A percentile compares a stretch with the other conserved stretches of the same genome.
phyloP scores from a whole-genome alignment of 305 asterid species.

The Fraxinus floribunda region DNA sequence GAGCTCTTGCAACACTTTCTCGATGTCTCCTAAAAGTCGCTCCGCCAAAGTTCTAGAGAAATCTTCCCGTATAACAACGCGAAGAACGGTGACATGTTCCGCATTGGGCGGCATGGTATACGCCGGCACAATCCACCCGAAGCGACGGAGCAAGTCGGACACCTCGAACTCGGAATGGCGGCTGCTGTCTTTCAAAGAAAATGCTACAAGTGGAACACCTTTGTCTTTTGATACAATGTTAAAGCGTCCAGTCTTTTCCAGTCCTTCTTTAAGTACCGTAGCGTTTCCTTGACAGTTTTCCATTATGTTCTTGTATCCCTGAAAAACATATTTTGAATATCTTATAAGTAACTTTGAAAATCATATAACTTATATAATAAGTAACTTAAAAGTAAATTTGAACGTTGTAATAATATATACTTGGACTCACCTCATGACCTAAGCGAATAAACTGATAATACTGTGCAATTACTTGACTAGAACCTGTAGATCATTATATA shows the following conservation, averaged over 20 bases:
- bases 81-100: slow-evolving; percentile 42
- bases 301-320: slow-evolving; percentile 52
- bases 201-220: slow-evolving; percentile 56
- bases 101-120: slow-evolving; percentile 53
- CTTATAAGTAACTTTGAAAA: background rate
- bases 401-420: background rate
- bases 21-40: slow-evolving; percentile 42
- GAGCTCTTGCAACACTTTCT: slow-evolving; percentile 43
- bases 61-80: slow-evolving; percentile 53
- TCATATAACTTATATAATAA: background rate
- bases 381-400: background rate
- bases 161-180: slow-evolving; percentile 50
- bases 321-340: background rate
- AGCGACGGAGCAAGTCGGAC: slow-evolving; percentile 46
- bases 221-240: slow-evolving; percentile 49
- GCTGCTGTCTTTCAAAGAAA: slow-evolving; percentile 45
- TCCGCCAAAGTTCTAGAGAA: slow-evolving; percentile 51
- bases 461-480: slow-evolving; percentile 64
- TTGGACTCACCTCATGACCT: slow-evolving; percentile 46
- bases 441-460: slow-evolving; percentile 59
- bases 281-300: slow-evolving; percentile 57
- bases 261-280: slow-evolving; percentile 33
- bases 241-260: slow-evolving; percentile 41
- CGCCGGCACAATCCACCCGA: slow-evolving; percentile 61
- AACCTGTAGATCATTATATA: slow-evolving; percentile 31